Evolutionary conservation across 73 alveolate species (phyloP), one percentile per base, ranked within the genome.

Genomic region (Tetrahymena malaccensis): DNA sequence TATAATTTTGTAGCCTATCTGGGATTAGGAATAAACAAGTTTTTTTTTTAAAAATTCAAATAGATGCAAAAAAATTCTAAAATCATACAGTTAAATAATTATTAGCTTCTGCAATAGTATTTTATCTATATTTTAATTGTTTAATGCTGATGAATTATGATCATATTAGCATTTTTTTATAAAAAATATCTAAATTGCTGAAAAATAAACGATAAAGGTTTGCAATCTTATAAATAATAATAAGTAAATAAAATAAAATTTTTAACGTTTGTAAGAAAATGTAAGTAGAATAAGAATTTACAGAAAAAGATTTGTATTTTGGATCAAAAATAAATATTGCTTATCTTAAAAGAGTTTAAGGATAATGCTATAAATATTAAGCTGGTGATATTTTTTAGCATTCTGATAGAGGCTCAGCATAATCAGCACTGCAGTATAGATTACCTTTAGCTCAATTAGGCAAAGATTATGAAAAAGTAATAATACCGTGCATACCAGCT

Each of bases 401-500:
- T 70, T 4, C 37, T 70, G 89, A 70, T 25, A 70, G 37, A 70
- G 25, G 17, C 25, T 70, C 89, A n/a, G 37, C 17, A 0, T 31
- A 70, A 70, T 70, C 89, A 3, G 89, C 37, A 70, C 17, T 70
- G 8, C 22, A 70, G 19, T 70, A 70, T n/a, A 70, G 89, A 70
- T 70, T 70, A 25, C 94, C 95, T 34, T 38, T 34, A 27, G 57
- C 85, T 21, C 31, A 57, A 17, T 94, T 94, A 37, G 96, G 96
- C 0, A 1, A 37, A 22, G 55, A 94, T 5, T 94, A 94, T 94
- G 94, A 94, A 56, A 58, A 55, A 70, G n/a, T 56, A 10, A 38
- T 43, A 27, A 2, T 94, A 25, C 96, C 96, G 9, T 93, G 94
- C 25, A 35, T 94, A 19, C 96, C 96, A 0, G 56, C 94, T 55